A percentile compares a stretch with the other conserved stretches of the same genome.
phyloP scores from a whole-genome alignment of 2,329 filamentous ascomycete species.

The Colletotrichum sp. region DNA sequence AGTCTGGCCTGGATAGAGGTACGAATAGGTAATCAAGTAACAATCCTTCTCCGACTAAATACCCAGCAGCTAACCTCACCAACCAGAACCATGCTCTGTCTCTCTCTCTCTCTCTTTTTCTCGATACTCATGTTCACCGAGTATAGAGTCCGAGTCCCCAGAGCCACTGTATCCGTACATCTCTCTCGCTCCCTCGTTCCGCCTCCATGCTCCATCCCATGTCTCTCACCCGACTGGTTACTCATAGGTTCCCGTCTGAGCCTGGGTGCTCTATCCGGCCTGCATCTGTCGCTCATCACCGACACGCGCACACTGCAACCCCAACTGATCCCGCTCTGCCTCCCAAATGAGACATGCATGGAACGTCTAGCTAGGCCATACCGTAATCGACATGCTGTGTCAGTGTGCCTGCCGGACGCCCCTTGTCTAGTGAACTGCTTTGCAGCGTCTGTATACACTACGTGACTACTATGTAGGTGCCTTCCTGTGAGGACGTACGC shows the following conservation, averaged over 20 bases:
- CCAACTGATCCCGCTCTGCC: not conserved
- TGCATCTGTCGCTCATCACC: not conserved
- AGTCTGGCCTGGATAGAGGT: not conserved
- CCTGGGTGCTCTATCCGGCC: not conserved
- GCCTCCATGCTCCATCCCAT: not conserved
- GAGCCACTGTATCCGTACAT: not conserved
- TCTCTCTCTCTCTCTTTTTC: not conserved
- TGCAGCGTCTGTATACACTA: not conserved
- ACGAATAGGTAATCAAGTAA: not conserved
- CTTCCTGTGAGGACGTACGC: not conserved
- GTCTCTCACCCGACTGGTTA: not conserved
- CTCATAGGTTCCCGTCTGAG: not conserved
- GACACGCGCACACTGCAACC: not conserved
- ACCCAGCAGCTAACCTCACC: not conserved
- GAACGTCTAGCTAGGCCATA: not conserved
- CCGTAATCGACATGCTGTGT: not conserved
- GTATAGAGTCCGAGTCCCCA: not conserved
- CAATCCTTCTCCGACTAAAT: not conserved
- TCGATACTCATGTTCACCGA: not conserved
- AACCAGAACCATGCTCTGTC: not conserved
- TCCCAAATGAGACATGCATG: not conserved
- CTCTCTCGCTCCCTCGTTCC: not conserved
- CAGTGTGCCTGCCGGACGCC: not conserved
- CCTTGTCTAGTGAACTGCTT: not conserved
- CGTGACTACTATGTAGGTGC: not conserved